Evolutionary conservation across 495 filamentous ascomycete genomes (phyloP).

Genomic region (Aspergillus homomorphus): DNA sequence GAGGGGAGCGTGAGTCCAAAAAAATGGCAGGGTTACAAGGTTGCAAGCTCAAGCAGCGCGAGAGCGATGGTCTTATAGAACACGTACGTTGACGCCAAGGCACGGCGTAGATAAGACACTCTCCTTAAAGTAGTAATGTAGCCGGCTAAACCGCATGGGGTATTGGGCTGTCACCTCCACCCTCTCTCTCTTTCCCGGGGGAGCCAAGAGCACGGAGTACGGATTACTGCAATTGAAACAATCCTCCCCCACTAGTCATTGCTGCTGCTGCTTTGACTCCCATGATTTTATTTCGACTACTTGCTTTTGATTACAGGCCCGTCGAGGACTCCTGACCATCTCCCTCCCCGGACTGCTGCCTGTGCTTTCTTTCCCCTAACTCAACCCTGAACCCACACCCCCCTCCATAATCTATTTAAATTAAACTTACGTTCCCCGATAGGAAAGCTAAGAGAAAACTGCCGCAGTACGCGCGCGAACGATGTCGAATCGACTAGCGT

Average conservation of each 20-base stretch:
- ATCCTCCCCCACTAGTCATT: background rate
- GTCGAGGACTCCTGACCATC: background rate
- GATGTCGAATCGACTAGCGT: constrained; percentile 15
- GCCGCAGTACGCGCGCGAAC: constrained; percentile 9
- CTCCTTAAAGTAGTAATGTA: no score
- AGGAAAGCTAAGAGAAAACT: background rate
- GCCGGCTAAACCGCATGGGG: background rate
- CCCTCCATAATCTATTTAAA: background rate
- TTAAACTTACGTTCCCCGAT: background rate
- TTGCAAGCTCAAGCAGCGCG: no score
- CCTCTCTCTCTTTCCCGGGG: background rate
- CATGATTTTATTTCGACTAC: background rate
- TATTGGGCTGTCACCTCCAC: background rate
- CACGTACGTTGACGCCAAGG: background rate
- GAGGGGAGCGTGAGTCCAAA: no score
- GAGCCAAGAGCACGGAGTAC: no score
- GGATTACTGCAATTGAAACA: no score
- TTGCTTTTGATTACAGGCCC: background rate
- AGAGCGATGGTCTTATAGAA: no score
- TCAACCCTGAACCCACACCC: no score
- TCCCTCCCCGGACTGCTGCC: background rate
- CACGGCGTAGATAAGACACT: no score
- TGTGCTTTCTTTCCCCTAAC: background rate
- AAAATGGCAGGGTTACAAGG: no score
- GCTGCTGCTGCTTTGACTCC: background rate